Evolutionary conservation across 1,284 basidiomycete species (phyloP), one percentile per base, ranked within the genome.

Genomic region (Cystobasidium pallidum): DNA sequence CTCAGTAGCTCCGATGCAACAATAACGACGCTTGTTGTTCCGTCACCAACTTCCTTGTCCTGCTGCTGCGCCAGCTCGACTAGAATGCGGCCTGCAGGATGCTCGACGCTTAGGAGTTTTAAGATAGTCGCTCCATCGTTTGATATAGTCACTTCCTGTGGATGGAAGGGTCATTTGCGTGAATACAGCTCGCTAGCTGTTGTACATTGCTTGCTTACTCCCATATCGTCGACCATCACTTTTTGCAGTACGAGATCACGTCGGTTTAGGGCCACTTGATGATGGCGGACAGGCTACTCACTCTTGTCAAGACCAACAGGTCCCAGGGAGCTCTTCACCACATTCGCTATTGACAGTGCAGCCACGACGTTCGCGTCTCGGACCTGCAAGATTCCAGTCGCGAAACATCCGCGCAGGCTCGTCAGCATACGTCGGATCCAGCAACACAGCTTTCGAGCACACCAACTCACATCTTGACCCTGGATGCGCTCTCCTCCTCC

Each of bases 81-180:
- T 76, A 99, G 92, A 75, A 99, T 95, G 75, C 92, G 89, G 39
- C 92, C 83, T 79, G 78, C 76, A 21, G 78, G 75, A 72, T 77
- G 76, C 52, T 77, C 74, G 39, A 81, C 82, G 47, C 70, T 84
- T 94, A 6, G 95, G 93, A 52, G 95, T 94, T 80, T 97, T 52
- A 99, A 88, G 78, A 99, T 99, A 36, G 96, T 99, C 28, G 96
- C 96, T 63, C 96, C 96, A 83, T 99, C 96, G 83, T 99, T 99
- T 71, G 95, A 97, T 81, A 99, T 99, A 47, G 95, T 99, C 54
- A 99, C 94, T 86, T 99, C 96, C 91, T 93, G 75, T 36, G 62
- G 70, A 41, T 24, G 49, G 15, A 39, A 39, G 32, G 7, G 17
- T 10, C 30, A n/a, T 17, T 52, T n/a, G 34, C 55, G 41, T 28